These are phyloP conservation scores for Moelleriella libera DNA, from an alignment of 2,329 filamentous ascomycete genomes.

Conservation along the genomic window DNA sequence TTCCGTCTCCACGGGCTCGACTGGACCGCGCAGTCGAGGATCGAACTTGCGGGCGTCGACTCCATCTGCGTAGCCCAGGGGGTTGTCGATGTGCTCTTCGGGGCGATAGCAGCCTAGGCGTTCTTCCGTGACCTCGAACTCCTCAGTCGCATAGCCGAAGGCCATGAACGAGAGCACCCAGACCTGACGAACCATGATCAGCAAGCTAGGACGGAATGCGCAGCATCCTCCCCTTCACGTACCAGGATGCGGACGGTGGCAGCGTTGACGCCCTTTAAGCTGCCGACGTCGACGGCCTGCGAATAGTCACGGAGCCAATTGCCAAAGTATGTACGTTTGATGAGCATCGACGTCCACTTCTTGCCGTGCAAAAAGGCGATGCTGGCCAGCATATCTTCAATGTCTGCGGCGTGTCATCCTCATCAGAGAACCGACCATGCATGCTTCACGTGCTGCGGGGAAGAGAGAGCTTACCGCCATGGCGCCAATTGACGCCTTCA, in stretches of 20 bases:
- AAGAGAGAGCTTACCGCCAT: conserved; percentile 35
- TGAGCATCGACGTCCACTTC: conserved; percentile 70
- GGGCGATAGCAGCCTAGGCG: conserved; percentile 69
- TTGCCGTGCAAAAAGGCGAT: conserved; percentile 65
- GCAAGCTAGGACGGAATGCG: too few species aligned
- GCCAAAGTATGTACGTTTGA: conserved; percentile 70
- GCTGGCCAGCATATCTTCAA: conserved; percentile 69
- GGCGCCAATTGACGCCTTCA: conserved; percentile 56
- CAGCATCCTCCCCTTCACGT: neutral
- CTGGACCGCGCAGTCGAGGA: conserved; percentile 64
- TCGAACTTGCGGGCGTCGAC: conserved; percentile 75
- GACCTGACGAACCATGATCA: conserved; percentile 24
- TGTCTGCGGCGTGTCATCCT: conserved; percentile 34
- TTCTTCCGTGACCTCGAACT: conserved; percentile 74
- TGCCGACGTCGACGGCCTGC: conserved; percentile 69
- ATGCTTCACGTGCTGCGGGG: too few species aligned
- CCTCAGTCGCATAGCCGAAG: conserved; percentile 73
- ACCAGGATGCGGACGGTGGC: conserved; percentile 65
- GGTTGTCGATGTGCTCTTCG: conserved; percentile 64
- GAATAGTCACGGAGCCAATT: conserved; percentile 83
- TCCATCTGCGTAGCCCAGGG: conserved; percentile 75
- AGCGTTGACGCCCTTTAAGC: conserved; percentile 63
- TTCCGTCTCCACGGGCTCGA: conserved; percentile 56
- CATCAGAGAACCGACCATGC: neutral
- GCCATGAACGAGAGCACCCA: conserved; percentile 73